phyloP scores from a whole-genome alignment of 2,329 filamentous ascomycete genomes.

The Ilyonectria mors-panacis region DNA sequence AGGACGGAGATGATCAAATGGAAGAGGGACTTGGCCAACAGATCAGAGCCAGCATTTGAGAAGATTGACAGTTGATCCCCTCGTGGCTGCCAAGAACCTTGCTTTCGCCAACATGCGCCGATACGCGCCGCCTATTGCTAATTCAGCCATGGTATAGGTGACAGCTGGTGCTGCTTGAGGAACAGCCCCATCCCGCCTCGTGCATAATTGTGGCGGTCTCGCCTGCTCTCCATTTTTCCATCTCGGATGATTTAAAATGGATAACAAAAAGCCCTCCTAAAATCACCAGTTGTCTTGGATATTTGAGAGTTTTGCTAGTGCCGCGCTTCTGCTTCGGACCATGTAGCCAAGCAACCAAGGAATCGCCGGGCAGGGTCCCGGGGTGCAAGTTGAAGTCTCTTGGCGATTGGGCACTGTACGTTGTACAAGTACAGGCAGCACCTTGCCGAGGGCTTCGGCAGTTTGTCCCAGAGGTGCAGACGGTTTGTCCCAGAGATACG shows the following conservation, averaged over 20 bases:
- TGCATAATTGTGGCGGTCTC: not conserved
- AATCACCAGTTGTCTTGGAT: too few species aligned
- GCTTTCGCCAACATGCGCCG: not conserved
- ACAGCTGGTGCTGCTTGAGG: not conserved
- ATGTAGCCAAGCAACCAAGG: too few species aligned
- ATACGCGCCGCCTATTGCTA: not conserved
- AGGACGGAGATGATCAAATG: slow-evolving; percentile 6
- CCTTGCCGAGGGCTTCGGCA: too few species aligned
- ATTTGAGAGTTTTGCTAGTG: too few species aligned
- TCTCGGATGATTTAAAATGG: not conserved
- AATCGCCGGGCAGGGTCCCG: too few species aligned
- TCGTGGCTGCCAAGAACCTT: not conserved
- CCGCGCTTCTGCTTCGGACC: too few species aligned
- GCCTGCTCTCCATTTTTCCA: not conserved
- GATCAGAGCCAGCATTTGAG: not conserved
- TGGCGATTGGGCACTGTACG: too few species aligned
- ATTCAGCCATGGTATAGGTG: not conserved
- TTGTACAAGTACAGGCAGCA: too few species aligned
- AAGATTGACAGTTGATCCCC: not conserved
- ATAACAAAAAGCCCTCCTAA: too few species aligned
- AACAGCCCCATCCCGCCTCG: not conserved
- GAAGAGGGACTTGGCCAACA: not conserved
- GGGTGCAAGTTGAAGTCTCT: too few species aligned
- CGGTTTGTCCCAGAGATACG: too few species aligned
- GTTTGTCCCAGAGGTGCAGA: too few species aligned